phyloP scores from a whole-genome alignment of 2,329 filamentous ascomycete genomes.

The Karstenula rhodostoma region DNA sequence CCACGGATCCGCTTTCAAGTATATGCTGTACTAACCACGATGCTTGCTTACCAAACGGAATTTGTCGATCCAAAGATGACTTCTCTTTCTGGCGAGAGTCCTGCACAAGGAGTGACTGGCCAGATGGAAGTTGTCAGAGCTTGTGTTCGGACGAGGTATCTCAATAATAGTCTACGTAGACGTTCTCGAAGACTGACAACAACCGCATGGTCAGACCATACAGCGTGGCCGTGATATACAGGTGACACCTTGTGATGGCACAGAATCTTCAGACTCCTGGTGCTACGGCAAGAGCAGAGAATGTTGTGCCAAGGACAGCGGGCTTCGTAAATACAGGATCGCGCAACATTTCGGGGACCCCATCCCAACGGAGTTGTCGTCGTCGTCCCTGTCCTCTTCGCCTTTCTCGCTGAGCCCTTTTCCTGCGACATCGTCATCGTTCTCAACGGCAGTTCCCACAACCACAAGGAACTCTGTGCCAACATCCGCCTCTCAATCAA shows the following conservation, averaged over 20 bases:
- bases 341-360: neutral
- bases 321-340: neutral
- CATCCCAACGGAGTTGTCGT: neutral
- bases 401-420: neutral
- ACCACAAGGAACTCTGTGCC: too few species aligned
- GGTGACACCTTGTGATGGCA: neutral
- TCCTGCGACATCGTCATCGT: neutral
- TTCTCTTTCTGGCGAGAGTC: neutral
- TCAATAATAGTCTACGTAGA: neutral
- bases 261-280: neutral
- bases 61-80: neutral
- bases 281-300: neutral
- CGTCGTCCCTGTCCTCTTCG: too few species aligned
- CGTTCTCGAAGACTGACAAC: neutral
- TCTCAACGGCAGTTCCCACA: neutral
- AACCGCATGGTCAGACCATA: neutral
- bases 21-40: neutral
- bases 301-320: neutral
- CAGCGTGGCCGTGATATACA: neutral
- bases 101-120: neutral
- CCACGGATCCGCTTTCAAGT: neutral
- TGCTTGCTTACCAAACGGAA: neutral
- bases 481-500: too few species aligned
- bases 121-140: neutral
- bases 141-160: neutral